These are phyloP conservation scores for Citrus australasica DNA, from an alignment of 345 rosid species.

Conservation along the genomic window DNA sequence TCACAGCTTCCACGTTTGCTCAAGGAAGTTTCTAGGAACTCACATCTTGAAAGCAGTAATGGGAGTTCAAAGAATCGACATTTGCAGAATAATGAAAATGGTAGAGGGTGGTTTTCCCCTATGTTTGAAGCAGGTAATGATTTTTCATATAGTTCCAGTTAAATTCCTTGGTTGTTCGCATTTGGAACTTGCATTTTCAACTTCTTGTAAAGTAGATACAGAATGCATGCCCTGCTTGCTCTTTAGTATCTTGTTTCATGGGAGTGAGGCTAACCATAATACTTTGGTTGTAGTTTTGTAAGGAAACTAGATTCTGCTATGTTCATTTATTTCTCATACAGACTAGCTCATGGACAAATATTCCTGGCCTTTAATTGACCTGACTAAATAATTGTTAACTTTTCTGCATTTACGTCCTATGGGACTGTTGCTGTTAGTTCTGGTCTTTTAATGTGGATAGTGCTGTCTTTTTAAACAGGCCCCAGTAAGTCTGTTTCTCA, in stretches of 20 bases:
- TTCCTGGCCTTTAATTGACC: background rate
- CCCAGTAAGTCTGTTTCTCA: constrained; percentile 38
- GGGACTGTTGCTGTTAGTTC: constrained; percentile 5
- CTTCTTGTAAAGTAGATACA: constrained; percentile 3
- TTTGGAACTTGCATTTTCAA: background rate
- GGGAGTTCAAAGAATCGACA: constrained; percentile 15
- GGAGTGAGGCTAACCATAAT: background rate
- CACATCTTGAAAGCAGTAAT: constrained; percentile 28
- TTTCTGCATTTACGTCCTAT: background rate
- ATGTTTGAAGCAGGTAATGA: constrained; percentile 54
- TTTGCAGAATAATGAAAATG: constrained; percentile 26
- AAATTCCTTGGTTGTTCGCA: background rate
- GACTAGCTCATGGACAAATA: background rate
- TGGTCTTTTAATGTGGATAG: constrained; percentile 22
- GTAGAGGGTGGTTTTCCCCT: constrained; percentile 39
- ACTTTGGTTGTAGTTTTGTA: background rate
- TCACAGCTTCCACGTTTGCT: constrained; percentile 37
- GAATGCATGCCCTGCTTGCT: constrained; percentile 1
- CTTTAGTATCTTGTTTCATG: constrained; percentile 7
- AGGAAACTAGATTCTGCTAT: background rate
- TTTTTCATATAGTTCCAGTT: constrained; percentile 15
- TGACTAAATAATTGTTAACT: background rate
- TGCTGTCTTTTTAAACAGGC: constrained; percentile 41
- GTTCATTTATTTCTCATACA: background rate
- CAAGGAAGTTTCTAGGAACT: constrained; percentile 31